Conservation (phyloP, 768 basidiomycete species). For the Kwoniella pini region DNA sequence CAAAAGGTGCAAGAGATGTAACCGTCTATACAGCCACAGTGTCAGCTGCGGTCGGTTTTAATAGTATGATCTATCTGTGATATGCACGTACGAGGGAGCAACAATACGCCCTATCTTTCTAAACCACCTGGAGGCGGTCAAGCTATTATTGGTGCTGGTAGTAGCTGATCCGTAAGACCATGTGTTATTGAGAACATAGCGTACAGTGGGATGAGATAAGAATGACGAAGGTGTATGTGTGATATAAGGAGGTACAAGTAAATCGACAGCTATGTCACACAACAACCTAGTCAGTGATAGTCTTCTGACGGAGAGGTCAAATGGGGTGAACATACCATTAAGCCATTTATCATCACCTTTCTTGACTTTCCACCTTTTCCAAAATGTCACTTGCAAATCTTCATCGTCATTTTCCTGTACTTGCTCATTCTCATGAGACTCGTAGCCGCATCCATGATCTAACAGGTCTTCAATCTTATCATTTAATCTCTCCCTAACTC, state of each 20-base stretch:
- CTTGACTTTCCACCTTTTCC: constrained; percentile 13
- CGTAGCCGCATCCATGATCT: constrained; percentile 9
- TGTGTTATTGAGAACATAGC: constrained; percentile 14
- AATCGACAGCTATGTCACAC: constrained; percentile 16
- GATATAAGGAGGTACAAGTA: constrained; percentile 22
- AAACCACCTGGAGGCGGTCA: too few species aligned
- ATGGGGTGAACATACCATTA: constrained; percentile 21
- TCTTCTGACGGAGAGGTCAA: too few species aligned
- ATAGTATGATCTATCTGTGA: not conserved
- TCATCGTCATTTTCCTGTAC: constrained; percentile 16
- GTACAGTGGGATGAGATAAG: constrained; percentile 24
- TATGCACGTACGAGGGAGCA: constrained; percentile 3
- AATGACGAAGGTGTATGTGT: constrained; percentile 18
- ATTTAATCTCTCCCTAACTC: constrained; percentile 1
- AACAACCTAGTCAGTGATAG: not conserved
- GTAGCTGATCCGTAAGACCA: constrained; percentile 2
- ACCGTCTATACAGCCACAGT: constrained; percentile 2
- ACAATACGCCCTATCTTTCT: not conserved
- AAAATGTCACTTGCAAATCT: constrained; percentile 16
- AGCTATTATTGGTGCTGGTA: not conserved
- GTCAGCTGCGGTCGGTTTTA: not conserved
- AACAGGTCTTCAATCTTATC: constrained; percentile 27
- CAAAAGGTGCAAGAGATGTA: constrained; percentile 23
- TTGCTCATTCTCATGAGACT: not conserved
- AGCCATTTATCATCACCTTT: not conserved